phyloP scores from a whole-genome alignment of 2,329 filamentous ascomycete genomes.

The Aspergillus sergii region DNA sequence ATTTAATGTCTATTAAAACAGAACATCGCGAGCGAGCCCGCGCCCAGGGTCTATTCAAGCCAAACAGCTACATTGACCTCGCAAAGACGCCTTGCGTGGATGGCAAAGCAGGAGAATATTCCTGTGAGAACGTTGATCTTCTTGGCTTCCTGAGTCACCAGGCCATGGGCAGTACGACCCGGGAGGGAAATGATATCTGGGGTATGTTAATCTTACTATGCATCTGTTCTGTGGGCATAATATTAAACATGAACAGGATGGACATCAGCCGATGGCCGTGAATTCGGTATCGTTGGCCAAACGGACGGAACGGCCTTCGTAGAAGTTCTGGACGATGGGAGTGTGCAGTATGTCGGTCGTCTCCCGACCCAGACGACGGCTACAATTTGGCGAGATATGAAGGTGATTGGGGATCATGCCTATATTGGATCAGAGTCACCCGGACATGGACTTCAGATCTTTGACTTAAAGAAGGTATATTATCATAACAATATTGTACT shows the following conservation, averaged over 20 bases:
- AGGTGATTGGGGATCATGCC: slow-evolving; percentile 20
- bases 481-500: too few species aligned
- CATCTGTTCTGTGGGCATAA: not conserved
- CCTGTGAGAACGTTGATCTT: slow-evolving; percentile 21
- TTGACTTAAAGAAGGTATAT: slow-evolving; percentile 22
- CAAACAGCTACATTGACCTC: slow-evolving; percentile 16
- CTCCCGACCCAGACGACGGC: slow-evolving; percentile 19
- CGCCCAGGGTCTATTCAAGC: slow-evolving; percentile 15
- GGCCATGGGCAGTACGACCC: slow-evolving; percentile 21
- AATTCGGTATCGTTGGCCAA: slow-evolving; percentile 23
- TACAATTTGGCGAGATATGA: slow-evolving; percentile 20
- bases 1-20: slow-evolving; percentile 20
- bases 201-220: slow-evolving; percentile 7
- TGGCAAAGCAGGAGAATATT: slow-evolving; percentile 23
- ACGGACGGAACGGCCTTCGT: slow-evolving; percentile 22
- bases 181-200: slow-evolving; percentile 25
- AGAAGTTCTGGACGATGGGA: slow-evolving; percentile 19
- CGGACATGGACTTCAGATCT: slow-evolving; percentile 22
- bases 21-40: slow-evolving; percentile 15
- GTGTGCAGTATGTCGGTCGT: slow-evolving; percentile 20
- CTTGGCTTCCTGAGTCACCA: slow-evolving; percentile 21
- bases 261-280: slow-evolving; percentile 19
- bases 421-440: slow-evolving; percentile 22
- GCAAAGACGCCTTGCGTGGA: slow-evolving; percentile 11
- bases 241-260: slow-evolving; percentile 10